Conservation (phyloP, 2,329 filamentous ascomycete genomes). For the Cladosporium sp. region DNA sequence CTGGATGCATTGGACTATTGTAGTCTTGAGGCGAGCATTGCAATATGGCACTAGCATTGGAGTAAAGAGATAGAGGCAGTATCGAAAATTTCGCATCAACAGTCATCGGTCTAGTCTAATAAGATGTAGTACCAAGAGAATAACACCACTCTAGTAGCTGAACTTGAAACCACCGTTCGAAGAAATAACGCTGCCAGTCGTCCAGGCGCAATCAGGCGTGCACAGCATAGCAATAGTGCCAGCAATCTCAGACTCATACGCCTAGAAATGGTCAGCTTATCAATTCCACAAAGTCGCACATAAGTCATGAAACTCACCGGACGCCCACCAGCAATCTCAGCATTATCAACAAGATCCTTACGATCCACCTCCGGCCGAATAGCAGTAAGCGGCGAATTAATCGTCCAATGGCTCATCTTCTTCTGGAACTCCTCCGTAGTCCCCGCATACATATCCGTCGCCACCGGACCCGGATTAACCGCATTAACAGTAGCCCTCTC, state of each 20-base stretch:
- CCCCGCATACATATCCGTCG: slow-evolving; percentile 65
- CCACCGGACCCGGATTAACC: slow-evolving; percentile 66
- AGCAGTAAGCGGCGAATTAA: slow-evolving; percentile 64
- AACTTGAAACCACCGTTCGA: slow-evolving; percentile 77
- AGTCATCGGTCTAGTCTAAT: background rate
- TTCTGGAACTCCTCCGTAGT: slow-evolving; percentile 60
- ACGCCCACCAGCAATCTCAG: slow-evolving; percentile 53
- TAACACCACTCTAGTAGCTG: slow-evolving; percentile 31
- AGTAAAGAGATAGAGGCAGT: background rate
- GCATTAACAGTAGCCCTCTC: slow-evolving; percentile 65
- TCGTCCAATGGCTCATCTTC: slow-evolving; percentile 60
- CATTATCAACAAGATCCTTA: slow-evolving; percentile 52
- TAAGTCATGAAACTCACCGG: slow-evolving; percentile 36
- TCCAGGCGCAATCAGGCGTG: slow-evolving; percentile 68
- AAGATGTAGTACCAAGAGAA: background rate
- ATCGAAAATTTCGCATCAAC: background rate
- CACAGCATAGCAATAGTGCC: slow-evolving; percentile 77
- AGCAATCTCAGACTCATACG: slow-evolving; percentile 69
- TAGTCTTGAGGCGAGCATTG: background rate
- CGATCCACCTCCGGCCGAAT: slow-evolving; percentile 63
- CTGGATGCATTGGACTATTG: background rate
- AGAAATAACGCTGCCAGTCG: slow-evolving; percentile 76
- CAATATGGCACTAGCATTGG: background rate
- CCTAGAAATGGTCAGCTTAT: slow-evolving; percentile 36
- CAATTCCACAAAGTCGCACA: background rate